These are phyloP conservation scores for Clitoria ternatea DNA, from an alignment of 306 rosid species.

Conservation along the genomic window DNA sequence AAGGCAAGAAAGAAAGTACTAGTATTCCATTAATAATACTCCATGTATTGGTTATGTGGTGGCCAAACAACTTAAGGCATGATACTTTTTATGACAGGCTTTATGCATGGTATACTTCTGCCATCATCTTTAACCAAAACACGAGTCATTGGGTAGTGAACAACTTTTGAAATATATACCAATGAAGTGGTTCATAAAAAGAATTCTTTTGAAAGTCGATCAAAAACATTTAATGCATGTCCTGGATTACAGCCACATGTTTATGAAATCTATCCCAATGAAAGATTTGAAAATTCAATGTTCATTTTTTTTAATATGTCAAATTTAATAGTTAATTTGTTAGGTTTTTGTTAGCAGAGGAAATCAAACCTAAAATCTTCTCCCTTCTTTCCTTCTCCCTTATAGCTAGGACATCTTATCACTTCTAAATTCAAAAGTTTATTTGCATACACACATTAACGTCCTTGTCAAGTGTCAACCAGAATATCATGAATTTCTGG, in stretches of 20 bases:
- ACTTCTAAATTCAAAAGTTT: conserved; percentile 1
- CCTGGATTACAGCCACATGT: not conserved
- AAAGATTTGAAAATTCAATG: not conserved
- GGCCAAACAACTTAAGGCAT: not conserved
- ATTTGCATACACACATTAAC: not conserved
- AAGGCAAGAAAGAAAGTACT: conserved; percentile 8
- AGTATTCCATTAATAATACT: conserved; percentile 7
- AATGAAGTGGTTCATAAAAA: not conserved
- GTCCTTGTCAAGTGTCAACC: not conserved
- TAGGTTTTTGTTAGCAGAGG: too few species aligned
- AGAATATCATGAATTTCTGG: not conserved
- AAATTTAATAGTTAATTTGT: too few species aligned
- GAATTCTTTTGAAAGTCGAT: not conserved
- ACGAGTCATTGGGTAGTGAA: not conserved
- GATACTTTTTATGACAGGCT: not conserved
- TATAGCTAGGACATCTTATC: too few species aligned
- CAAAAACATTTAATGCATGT: not conserved
- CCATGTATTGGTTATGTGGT: not conserved
- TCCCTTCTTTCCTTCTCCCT: too few species aligned
- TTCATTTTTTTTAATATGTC: too few species aligned
- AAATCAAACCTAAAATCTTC: too few species aligned
- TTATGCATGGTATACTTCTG: not conserved
- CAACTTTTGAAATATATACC: not conserved
- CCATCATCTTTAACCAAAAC: not conserved
- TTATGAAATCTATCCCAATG: not conserved